Base-by-base conservation (phyloP, 208 protist species). In the Borovskyia barvae region DNA sequence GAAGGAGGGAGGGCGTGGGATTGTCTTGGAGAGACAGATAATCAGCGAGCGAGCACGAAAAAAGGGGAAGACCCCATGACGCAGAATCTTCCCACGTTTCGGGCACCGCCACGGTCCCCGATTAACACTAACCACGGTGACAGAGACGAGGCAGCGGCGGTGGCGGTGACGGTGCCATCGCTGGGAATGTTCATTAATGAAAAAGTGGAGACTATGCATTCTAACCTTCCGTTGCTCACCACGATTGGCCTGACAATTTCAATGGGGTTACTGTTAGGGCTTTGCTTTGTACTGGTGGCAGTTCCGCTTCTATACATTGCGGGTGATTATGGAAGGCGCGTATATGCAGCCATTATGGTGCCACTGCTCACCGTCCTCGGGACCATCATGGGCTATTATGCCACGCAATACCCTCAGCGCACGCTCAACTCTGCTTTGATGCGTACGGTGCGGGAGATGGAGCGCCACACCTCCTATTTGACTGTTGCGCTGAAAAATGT, bases 331-430 rank as follows among this genome's bases (percentile, higher is more conserved):
- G 46, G 66, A 2, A 53, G 66, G 9, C 57, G 57, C 20, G 51
- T 80, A 9, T 90, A 83, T 52, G 74, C 83, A 6, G 53, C 59
- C 8, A 20, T 82, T 22, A 81, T 90, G 68, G 55, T 86, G 7
- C 71, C 71, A 9, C 52, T 75, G 4, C 46, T 87, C 2, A 69
- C 83, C 2, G 30, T 87, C 9, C 19, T 80, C 19, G 62, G 59
- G 28, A 73, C 61, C 9, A 54, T 85, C 32, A 50, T 87, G 49
- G 35, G 75, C 40, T 83, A 76, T 40, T 84, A 77, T 32, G 33
- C 58, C 8, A 51, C 80, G 36, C 57, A 73, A 40, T 43, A 74
- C 12, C 77, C 77, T 0, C 67, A 78, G 47, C 48, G 48, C 3
- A 15, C 47, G 15, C 56, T 77, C 32, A 82, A 74, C 41, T 35